A percentile compares a stretch with the other conserved stretches of the same genome.
Evolutionary conservation across 1,284 basidiomycete genomes (phyloP).

Genomic region (Cystobasidium pallidum): DNA sequence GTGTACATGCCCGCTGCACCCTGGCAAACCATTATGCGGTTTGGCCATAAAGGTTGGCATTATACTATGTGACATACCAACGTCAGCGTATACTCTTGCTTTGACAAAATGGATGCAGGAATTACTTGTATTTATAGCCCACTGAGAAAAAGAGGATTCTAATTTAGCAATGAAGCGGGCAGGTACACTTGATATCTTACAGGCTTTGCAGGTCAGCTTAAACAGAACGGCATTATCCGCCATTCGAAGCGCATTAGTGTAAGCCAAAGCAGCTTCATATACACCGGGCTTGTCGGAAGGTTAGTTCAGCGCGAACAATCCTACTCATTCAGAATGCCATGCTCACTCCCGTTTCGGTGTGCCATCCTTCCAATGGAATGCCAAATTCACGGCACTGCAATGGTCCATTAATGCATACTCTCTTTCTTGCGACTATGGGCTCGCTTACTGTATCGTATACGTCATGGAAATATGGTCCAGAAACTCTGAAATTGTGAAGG

Average conservation of each 20-base stretch:
- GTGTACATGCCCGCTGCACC: constrained; percentile 69
- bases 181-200: constrained; percentile 6
- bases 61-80: constrained; percentile 65
- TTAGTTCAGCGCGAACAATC: constrained; percentile 55
- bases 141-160: background rate
- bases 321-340: constrained; percentile 58
- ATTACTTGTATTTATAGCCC: constrained; percentile 42
- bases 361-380: constrained; percentile 44
- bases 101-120: constrained; percentile 54
- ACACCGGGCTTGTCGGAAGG: constrained; percentile 62
- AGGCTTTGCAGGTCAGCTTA: constrained; percentile 88
- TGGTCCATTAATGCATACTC: background rate
- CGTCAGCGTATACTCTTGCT: constrained; percentile 68
- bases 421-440: background rate
- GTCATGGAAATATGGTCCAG: constrained; percentile 73
- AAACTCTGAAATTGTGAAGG: constrained; percentile 67
- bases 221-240: constrained; percentile 93
- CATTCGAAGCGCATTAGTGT: constrained; percentile 80
- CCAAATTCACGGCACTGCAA: constrained; percentile 33
- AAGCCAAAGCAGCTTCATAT: constrained; percentile 89
- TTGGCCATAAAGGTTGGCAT: constrained; percentile 98
- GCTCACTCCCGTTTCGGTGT: constrained; percentile 81
- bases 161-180: background rate
- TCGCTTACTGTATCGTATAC: constrained; percentile 70
- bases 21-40: constrained; percentile 60